Base-by-base conservation (phyloP, 73 alveolate species). In the Paramecium primaurelia region DNA sequence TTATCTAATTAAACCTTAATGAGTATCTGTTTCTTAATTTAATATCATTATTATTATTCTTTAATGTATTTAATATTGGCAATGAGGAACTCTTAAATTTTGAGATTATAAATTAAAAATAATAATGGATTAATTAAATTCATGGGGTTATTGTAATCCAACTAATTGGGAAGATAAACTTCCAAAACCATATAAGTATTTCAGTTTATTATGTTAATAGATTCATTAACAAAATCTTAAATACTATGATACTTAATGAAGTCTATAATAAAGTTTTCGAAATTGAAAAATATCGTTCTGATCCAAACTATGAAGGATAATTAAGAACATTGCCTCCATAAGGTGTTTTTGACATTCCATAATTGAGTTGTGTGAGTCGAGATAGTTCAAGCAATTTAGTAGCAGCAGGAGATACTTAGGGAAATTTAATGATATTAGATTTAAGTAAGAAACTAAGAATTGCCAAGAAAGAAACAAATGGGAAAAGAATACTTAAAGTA, bases 111-210 rank as follows among this genome's bases (percentile, higher is more conserved):
- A 54, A 54, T 18, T 64, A 64, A 64, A 26, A 64, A 64, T 73
- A 89, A 30, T 47, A 51, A 89, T 71, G 71, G 94, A 83, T 49
- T 77, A 89, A 32, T 71, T 89, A 68, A 89, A 89, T 89, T 42
- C 77, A 71, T 89, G 88, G 68, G 92, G 75, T n/a, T 89, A 89
- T 42, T 89, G 94, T n/a, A 89, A 89, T 71, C 94, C 94, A 20
- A 36, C 87, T 30, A 89, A 89, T 71, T 47, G 37, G 60, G 94
- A 26, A 22, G 94, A 89, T 42, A 64, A 44, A 28, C 45, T 89
- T 20, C 94, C 94, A 34, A 58, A 89, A 16, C 94, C 94, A 10
- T 89, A 89, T 73, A 71, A 54, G 94, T 89, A 89, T 40, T 8
- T 22, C 6, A 16, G 16, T 58, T 5, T 6, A 10, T 88, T 20